Base-by-base conservation (phyloP, 2,329 filamentous ascomycete genomes). In the Colletotrichum viniferum region DNA sequence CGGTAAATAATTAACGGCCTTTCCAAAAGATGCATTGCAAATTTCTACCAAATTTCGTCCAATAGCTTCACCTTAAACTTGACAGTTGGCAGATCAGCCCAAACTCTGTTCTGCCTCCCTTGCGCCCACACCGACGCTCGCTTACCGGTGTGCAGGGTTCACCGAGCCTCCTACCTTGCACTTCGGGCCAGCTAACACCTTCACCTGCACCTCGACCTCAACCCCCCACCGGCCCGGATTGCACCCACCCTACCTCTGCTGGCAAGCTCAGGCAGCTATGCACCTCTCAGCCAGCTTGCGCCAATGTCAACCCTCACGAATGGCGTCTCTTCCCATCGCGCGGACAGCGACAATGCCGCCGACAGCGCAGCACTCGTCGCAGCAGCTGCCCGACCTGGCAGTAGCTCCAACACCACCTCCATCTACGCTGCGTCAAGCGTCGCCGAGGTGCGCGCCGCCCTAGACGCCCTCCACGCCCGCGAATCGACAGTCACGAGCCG, bases 371-470 rank as follows among this genome's bases (percentile, higher is more conserved):
- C 75, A 76, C 67, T 69, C 36, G 77, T 58, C 66, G 64, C 73
- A 38, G 36, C 21, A 16, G 69, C 71, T 18, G 52, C 63, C 62
- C 73, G 69, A 64, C 63, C 63, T 32, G 52, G 63, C 48, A 71
- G 21, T 32, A 73, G 62, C 65, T 73, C 74, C 70, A 73, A 52
- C 71, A 70, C 67, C 66, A 74, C 56, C 72, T 82, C 84, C 81
- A 88, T 97, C 81, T 92, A 92, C 86, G 90, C 93, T 86, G 94
- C 94, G 79, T 90, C 91, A 79, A 95, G 92, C 79, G 89, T 96
- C 78, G 90, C 93, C 78, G 95, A 98, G 77, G 94, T 99, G 82
- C 94, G 94, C 81, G 90, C 93, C 76, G 92, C 94, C 69, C 91
- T 99, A 78, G 89, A 92, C 58, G 88, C 92, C 79, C 92, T 98